phyloP scores from a whole-genome alignment of 495 filamentous ascomycete species.

The Penicillium lagena region DNA sequence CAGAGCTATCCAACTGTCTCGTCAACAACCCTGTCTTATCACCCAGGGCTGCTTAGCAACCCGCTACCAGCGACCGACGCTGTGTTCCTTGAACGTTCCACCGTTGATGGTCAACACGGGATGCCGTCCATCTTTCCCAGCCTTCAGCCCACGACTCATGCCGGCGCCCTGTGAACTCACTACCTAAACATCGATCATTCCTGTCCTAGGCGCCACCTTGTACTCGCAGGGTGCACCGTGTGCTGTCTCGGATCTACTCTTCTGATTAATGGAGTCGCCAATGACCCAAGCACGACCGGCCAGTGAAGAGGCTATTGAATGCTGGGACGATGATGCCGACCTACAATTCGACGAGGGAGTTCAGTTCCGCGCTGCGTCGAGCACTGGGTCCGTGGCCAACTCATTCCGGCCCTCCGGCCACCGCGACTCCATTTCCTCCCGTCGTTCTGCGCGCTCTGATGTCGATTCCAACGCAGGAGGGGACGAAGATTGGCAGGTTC shows the following conservation, averaged over 20 bases:
- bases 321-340: conserved; percentile 84
- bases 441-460: conserved; percentile 73
- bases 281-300: conserved; percentile 48
- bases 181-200: conserved; percentile 4
- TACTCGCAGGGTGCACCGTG: no score
- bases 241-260: not conserved
- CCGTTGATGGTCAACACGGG: conserved; percentile 15
- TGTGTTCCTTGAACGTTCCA: not conserved
- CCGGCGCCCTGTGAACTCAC: conserved; percentile 14
- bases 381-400: conserved; percentile 47
- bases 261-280: conserved; percentile 47
- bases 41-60: not conserved
- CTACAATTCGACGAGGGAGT: conserved; percentile 68
- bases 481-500: conserved; percentile 82
- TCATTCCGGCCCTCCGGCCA: conserved; percentile 48
- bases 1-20: no score
- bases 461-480: conserved; percentile 58
- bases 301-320: conserved; percentile 61
- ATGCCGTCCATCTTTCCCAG: conserved; percentile 26
- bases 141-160: not conserved
- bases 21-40: no score
- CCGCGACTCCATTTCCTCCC: conserved; percentile 71
- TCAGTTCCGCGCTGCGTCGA: conserved; percentile 58
- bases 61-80: no score
- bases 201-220: no score